A percentile compares a stretch with the other conserved stretches of the same genome.
phyloP scores from a whole-genome alignment of 75 land plant species.

The Adiantum capillusveneris region DNA sequence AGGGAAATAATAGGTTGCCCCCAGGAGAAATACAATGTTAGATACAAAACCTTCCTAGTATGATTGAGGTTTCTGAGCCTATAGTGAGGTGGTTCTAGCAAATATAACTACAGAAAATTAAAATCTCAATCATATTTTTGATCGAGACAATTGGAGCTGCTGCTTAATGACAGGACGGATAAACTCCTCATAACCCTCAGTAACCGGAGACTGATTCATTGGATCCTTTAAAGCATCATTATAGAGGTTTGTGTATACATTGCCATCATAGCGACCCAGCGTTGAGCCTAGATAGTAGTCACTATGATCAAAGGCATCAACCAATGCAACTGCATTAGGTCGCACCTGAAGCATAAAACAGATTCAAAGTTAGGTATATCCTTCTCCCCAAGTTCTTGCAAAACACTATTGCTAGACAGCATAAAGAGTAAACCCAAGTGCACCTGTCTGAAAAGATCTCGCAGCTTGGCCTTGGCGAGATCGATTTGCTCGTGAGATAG shows the following conservation, averaged over 20 bases:
- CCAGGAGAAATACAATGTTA: too few relatives aligned
- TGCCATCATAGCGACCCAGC: constrained; percentile 48
- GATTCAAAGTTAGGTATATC: too few relatives aligned
- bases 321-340: constrained; percentile 50
- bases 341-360: constrained; percentile 24
- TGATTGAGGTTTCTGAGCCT: too few relatives aligned
- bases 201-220: constrained; percentile 26
- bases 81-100: too few relatives aligned
- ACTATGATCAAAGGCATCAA: constrained; percentile 46
- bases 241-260: constrained; percentile 39
- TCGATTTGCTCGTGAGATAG: constrained; percentile 19
- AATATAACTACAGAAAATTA: too few relatives aligned
- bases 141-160: neutral
- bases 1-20: too few relatives aligned
- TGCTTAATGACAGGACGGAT: constrained; percentile 29
- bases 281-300: constrained; percentile 40
- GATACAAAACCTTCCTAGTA: too few relatives aligned
- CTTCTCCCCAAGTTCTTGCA: too few relatives aligned
- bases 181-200: constrained; percentile 40
- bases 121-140: too few relatives aligned
- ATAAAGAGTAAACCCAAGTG: too few relatives aligned
- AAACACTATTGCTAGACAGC: too few relatives aligned
- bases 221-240: constrained; percentile 43
- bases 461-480: constrained; percentile 26
- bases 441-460: constrained; percentile 19